Evolutionary conservation across 2,329 filamentous ascomycete species (phyloP).

Genomic region (Colletotrichum sp.): DNA sequence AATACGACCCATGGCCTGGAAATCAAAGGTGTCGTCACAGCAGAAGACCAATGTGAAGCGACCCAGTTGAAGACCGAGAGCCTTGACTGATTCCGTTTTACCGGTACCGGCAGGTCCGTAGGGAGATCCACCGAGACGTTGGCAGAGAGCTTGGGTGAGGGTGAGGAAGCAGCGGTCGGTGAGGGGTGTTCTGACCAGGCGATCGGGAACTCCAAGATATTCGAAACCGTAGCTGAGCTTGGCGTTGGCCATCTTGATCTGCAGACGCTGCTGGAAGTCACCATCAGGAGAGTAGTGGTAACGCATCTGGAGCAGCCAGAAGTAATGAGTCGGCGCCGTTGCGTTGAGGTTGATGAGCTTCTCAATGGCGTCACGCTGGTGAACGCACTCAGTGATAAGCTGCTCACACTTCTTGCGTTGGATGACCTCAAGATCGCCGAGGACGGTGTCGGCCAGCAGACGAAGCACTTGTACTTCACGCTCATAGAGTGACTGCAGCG

Average conservation of each 20-base stretch:
- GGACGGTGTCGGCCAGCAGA: conserved; percentile 84
- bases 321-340: conserved; percentile 76
- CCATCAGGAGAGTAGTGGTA: conserved; percentile 86
- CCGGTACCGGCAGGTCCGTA: conserved; percentile 98
- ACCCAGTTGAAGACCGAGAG: conserved; percentile 92
- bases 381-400: conserved; percentile 97
- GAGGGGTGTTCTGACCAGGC: conserved; percentile 93
- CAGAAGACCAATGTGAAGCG: conserved; percentile 99
- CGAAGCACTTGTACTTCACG: conserved; percentile 85
- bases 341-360: conserved; percentile 82
- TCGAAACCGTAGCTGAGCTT: conserved; percentile 96
- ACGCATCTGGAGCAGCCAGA: conserved; percentile 97
- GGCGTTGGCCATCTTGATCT: conserved; percentile 97
- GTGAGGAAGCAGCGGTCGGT: conserved; percentile 99
- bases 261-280: conserved; percentile 81
- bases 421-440: conserved; percentile 86
- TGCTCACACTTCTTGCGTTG: conserved; percentile 97
- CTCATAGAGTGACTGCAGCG: conserved; percentile 74
- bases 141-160: conserved; percentile 92
- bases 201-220: conserved; percentile 94
- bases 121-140: conserved; percentile 93
- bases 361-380: conserved; percentile 92
- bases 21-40: conserved; percentile 99
- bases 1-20: conserved; percentile 99
- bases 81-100: conserved; percentile 99